Evolutionary conservation across 495 filamentous ascomycete genomes (phyloP), one percentile per base, ranked within the genome.

Genomic region (Oleoguttula mirabilis): DNA sequence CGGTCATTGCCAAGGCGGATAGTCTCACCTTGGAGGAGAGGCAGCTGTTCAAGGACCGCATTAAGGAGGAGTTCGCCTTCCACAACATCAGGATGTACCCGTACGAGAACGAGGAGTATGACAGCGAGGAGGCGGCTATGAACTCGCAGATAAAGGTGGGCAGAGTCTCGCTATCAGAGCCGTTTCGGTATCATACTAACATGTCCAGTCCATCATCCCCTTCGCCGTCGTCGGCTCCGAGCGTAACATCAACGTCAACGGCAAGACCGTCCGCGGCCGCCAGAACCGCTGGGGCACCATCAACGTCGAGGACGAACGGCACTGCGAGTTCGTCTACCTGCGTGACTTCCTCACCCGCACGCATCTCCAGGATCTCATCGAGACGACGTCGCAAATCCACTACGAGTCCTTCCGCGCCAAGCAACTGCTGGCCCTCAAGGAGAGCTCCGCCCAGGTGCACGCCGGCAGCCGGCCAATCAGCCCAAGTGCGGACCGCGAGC

Each of bases 31-130:
- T 99, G 20, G 92, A 99, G 63, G 90, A 99, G 71, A 76, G 90
- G 45, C 74, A 76, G 52, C 86, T 79, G 3, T 99, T 99, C 76
- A 99, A 96, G 72, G 88, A 67, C 69, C 76, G 92, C 56, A 99
- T 99, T 66, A 94, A 93, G 77, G 88, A 96, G 72, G 90, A 99
- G 60, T 96, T 99, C 63, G 70, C 82, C 30, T 99, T 99, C 79
- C 90, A 99, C 76, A 96, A 94, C 72, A 74, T 96, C 61, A 86
- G 94, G 70, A 99, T 99, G 90, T 99, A 93, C 72, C 90, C 90
- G 36, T 99, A 99, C 63, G 88, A 96, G 67, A 96, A 94, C 60
- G 90, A 96, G 52, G 90, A 99, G 73, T 76, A 95, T 44, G 90
- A 98, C 55, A 81, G 88, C 59, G 90, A 98, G 71, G 90, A 98